Percentiles rank a stretch among this genome's conserved stretches.
These are phyloP conservation scores for Onygena corvina DNA, from an alignment of 2,329 filamentous ascomycete species.

Conservation along the genomic window DNA sequence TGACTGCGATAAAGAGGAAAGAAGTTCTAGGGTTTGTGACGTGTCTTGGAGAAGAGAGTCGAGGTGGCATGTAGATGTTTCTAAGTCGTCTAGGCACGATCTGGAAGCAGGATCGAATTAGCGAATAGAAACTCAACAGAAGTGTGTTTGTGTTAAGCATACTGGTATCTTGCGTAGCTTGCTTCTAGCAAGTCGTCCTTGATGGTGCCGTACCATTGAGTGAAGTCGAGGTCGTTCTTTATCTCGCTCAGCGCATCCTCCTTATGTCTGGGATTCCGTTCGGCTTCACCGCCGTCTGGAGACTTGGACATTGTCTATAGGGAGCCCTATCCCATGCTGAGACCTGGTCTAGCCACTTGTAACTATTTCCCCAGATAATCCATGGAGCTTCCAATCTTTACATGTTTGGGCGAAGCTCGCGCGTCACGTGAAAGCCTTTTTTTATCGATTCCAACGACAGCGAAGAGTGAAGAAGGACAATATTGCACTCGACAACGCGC, in stretches of 20 bases:
- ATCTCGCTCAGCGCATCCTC: constrained; percentile 23
- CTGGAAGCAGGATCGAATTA: constrained; percentile 30
- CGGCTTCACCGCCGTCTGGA: not conserved
- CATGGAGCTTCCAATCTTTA: too few relatives aligned
- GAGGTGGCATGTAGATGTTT: constrained; percentile 69
- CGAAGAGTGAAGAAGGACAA: too few relatives aligned
- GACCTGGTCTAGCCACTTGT: too few relatives aligned
- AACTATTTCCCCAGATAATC: not conserved
- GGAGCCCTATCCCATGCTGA: not conserved
- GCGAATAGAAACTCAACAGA: constrained; percentile 8
- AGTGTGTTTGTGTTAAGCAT: constrained; percentile 17
- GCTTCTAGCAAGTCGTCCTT: constrained; percentile 62
- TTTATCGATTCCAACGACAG: too few relatives aligned
- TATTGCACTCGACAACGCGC: too few relatives aligned
- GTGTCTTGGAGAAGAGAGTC: constrained; percentile 67
- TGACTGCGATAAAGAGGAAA: constrained; percentile 69
- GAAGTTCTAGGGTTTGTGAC: constrained; percentile 58
- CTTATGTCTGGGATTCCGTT: not conserved
- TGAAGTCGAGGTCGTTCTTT: constrained; percentile 49
- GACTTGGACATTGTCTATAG: not conserved
- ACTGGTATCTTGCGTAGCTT: constrained; percentile 77
- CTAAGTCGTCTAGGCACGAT: constrained; percentile 68
- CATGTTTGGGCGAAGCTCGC: too few relatives aligned
- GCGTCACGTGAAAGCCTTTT: too few relatives aligned
- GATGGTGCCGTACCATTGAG: constrained; percentile 46